Percentiles rank a stretch among this genome's conserved stretches.
Evolutionary conservation across 225 moss, liverwort and hornwort genomes (phyloP).

Genomic region (Antitrichia curtipendula): DNA sequence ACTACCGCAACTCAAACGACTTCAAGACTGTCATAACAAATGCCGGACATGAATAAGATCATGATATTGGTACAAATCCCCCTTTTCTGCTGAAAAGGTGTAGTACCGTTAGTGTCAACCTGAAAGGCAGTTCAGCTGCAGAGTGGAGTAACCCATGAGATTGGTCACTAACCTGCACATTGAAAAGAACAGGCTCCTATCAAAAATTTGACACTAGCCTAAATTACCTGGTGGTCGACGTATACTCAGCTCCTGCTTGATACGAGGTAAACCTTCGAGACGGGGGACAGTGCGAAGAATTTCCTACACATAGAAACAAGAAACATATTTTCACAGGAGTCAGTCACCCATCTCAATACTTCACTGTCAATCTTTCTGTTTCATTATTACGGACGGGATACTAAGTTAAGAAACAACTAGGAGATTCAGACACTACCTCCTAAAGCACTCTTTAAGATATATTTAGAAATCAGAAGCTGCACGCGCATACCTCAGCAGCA

Average conservation of each 20-base stretch:
- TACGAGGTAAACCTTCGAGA: slow-evolving; percentile 53
- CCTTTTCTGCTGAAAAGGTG: background rate
- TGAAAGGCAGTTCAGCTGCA: background rate
- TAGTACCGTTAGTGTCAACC: background rate
- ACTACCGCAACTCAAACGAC: background rate
- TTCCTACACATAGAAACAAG: slow-evolving; percentile 29
- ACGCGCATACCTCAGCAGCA: slow-evolving; percentile 73
- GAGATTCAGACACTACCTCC: background rate
- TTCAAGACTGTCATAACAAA: background rate
- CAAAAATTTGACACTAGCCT: slow-evolving; percentile 23
- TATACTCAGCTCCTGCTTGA: slow-evolving; percentile 90
- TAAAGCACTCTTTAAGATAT: background rate
- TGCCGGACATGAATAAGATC: background rate
- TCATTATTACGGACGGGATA: background rate
- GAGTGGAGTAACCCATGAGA: background rate
- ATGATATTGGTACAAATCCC: background rate
- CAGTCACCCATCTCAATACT: background rate
- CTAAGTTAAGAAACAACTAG: background rate
- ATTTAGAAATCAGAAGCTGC: background rate
- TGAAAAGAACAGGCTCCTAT: background rate
- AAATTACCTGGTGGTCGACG: slow-evolving; percentile 65
- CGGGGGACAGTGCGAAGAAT: slow-evolving; percentile 27
- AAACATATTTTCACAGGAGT: background rate
- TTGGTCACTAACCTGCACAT: background rate
- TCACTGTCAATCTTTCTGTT: background rate